Evolutionary conservation across 148 eudicot species (phyloP).

Genomic region (Dysphania ambrosioides): DNA sequence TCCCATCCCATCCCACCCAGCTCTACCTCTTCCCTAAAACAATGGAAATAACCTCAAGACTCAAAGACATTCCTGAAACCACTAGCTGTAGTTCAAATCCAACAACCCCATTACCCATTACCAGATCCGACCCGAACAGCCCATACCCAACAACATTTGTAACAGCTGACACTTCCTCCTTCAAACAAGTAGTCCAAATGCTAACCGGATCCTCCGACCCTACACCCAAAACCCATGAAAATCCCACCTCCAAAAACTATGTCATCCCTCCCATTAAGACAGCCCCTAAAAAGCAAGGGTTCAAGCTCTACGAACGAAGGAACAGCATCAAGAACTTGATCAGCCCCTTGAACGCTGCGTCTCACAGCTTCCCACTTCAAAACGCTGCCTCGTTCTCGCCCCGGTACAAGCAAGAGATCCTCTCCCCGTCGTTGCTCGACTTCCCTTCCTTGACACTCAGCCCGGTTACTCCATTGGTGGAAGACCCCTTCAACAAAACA

Average conservation of each 20-base stretch:
- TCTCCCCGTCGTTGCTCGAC: slow-evolving; percentile 73
- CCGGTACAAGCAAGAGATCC: slow-evolving; percentile 37
- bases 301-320: slow-evolving; percentile 76
- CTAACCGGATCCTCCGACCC: slow-evolving; percentile 68
- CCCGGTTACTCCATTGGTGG: slow-evolving; percentile 69
- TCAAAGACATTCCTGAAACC: slow-evolving; percentile 34
- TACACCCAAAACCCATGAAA: not conserved
- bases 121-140: slow-evolving; percentile 63
- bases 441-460: slow-evolving; percentile 72
- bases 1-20: no score
- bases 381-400: slow-evolving; percentile 41
- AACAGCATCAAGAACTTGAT: slow-evolving; percentile 59
- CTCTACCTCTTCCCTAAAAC: no score
- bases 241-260: slow-evolving; percentile 22
- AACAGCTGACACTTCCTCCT: slow-evolving; percentile 69
- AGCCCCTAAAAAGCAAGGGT: slow-evolving; percentile 46
- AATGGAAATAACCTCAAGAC: slow-evolving; percentile 46
- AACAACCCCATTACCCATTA: slow-evolving; percentile 34
- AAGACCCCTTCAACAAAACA: slow-evolving; percentile 44
- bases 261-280: slow-evolving; percentile 60
- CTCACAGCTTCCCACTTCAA: not conserved
- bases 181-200: slow-evolving; percentile 89
- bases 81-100: slow-evolving; percentile 13
- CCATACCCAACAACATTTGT: slow-evolving; percentile 87
- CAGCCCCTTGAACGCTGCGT: slow-evolving; percentile 30